Base-by-base conservation (phyloP, 345 rosid genomes). In the Brassica incana region DNA sequence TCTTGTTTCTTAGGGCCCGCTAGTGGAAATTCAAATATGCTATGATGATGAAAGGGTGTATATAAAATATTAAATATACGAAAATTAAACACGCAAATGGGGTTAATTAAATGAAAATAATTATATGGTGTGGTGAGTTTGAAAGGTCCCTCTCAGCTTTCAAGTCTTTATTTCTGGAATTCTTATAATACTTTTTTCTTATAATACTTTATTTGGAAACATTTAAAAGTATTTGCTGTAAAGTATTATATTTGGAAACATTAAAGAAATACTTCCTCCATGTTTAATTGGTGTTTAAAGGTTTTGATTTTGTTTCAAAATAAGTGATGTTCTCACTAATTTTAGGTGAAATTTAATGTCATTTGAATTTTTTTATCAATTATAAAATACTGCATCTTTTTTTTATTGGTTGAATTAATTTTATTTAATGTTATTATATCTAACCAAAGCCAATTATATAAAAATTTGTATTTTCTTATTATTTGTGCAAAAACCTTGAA, bases 21-120 rank as follows among this genome's bases (percentile, higher is more conserved):
- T 67, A 32, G 74, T 67, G 63, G 65, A 79, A 67, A 60, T 45
- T 78, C 0, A 38, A 65, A 67, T 78, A 78, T 78, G 77, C 64
- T 67, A 45, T 60, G 74, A 79, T 43, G 8, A 68, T 73, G 78
- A 79, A 58, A 60, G 74, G 45, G 20, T 72, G 29, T 11, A 12
- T 32, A 40, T 40, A 7, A 27, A 27, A 27, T 10, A 45, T 3
- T 4, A 50, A 33, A 20, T 48, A 4, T 77, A 70, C 65, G 33
- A 27, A 27, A 27, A 27, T 27, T 12, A 33, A 70, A 70, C 80
- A 70, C 76, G 58, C 71, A 54, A 78, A 64, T 78, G 81, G 81
- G 66, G 16, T 14, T 71, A 62, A 36, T 11, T 8, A 6, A 12
- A 59, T 45, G 8, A 36, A 60, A 45, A 23, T 62, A 48, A 35